Evolutionary conservation across 2,329 filamentous ascomycete genomes (phyloP), one percentile per base, ranked within the genome.

Genomic region (Trichoderma brevicompactum): DNA sequence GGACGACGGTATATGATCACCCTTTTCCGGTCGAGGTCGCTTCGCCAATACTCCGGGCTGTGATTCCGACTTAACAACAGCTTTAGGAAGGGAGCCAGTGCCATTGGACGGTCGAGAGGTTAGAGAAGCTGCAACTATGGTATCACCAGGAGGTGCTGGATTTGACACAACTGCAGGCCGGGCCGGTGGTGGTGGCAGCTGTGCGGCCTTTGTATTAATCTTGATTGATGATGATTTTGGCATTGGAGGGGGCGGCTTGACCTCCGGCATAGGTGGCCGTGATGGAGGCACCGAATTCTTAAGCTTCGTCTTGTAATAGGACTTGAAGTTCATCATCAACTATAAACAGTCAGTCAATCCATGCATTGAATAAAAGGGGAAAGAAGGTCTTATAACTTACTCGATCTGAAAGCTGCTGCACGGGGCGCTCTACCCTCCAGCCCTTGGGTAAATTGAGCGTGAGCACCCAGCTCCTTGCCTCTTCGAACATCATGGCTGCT

Each of bases 401-500:
- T 66, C 74, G 75, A 61, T 78, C 76, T 8, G 74, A 71, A n/a
- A 77, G 71, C 66, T 76, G 75, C 64, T 75, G 73, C 9, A 71
- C 69, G 6, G 75, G 72, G 66, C 78, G 75, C 67, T 76, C 75
- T 15, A 74, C 75, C 68, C 71, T 78, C 79, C 79, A 81, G 8
- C 71, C 74, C 69, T 79, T 79, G 8, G 80, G 80, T 59, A 79
- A 72, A 65, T 75, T 75, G 15, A 81, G 65, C 1, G 79, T 80
- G 10, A 81, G 60, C 8, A 81, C 73, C 76, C 78, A 82, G 56
- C 75, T 75, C 50, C 74, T 71, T 12, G 79, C 78, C 67, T 80
- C 79, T 65, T 81, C 79, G 68, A 81, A 81, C 78, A 82, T 81
- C 75, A 80, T 79, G 9, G 76, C 77, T 13, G 80, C 80, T n/a